Conservation (phyloP, 495 filamentous ascomycete genomes). For the Friedmanniomyces endolithicus region DNA sequence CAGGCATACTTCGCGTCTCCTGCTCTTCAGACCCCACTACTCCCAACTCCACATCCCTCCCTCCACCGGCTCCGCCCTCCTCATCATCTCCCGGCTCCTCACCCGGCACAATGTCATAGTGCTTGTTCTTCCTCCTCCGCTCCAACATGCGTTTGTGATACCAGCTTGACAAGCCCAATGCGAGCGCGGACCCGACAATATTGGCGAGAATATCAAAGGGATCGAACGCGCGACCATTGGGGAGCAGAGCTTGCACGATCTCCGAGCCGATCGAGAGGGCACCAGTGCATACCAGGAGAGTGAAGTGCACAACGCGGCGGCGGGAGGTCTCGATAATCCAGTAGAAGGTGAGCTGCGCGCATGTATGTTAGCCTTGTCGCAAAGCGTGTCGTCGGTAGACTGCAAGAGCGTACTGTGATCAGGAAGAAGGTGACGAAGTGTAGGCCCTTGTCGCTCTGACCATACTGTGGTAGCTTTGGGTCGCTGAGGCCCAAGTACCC, state of each 20-base stretch:
- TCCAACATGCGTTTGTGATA: slow-evolving; percentile 96
- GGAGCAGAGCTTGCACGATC: slow-evolving; percentile 65
- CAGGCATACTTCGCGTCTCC: slow-evolving; percentile 15
- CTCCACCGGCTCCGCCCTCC: slow-evolving; percentile 36
- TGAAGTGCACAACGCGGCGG: slow-evolving; percentile 70
- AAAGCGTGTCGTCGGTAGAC: neutral
- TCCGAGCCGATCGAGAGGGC: slow-evolving; percentile 72
- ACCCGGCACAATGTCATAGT: slow-evolving; percentile 51
- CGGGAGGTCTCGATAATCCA: slow-evolving; percentile 90
- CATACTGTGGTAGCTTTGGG: slow-evolving; percentile 27
- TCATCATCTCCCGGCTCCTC: slow-evolving; percentile 31
- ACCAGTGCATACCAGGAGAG: slow-evolving; percentile 64
- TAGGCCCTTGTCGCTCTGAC: slow-evolving; percentile 72
- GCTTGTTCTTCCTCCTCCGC: slow-evolving; percentile 60
- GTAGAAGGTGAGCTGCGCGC: slow-evolving; percentile 60
- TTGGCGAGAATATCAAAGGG: slow-evolving; percentile 79
- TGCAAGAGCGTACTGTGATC: slow-evolving; percentile 46
- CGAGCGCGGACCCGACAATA: slow-evolving; percentile 60
- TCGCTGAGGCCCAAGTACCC: slow-evolving; percentile 64
- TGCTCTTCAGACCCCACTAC: slow-evolving; percentile 16
- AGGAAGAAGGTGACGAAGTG: slow-evolving; percentile 84
- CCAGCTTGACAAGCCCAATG: slow-evolving; percentile 63
- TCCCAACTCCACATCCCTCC: slow-evolving; percentile 32
- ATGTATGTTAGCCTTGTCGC: neutral
- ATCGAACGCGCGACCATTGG: slow-evolving; percentile 67